Conservation (phyloP, 805 yeast species). For the Metahyphopichia silvanorum region DNA sequence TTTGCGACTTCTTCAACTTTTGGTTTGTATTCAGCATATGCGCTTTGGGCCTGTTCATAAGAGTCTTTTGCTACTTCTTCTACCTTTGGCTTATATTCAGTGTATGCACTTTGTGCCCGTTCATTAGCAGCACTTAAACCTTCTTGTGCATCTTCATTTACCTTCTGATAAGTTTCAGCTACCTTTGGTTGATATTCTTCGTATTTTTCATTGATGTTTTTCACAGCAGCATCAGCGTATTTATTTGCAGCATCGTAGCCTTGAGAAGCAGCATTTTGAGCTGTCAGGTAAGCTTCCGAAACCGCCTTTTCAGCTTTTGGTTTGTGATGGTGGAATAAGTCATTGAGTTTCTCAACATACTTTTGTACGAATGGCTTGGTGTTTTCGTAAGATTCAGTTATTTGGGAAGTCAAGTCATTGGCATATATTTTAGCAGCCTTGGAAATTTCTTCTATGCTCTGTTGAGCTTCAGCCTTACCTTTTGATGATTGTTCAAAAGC, state of each 20-base stretch:
- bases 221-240: slow-evolving; percentile 6
- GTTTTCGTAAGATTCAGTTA: slow-evolving; percentile 7
- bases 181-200: slow-evolving; percentile 4
- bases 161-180: slow-evolving; percentile 8
- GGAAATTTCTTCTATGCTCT: slow-evolving; percentile 9
- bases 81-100: slow-evolving; percentile 8
- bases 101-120: slow-evolving; percentile 6
- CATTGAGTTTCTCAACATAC: neutral
- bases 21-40: slow-evolving; percentile 6
- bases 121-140: slow-evolving; percentile 7
- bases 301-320: slow-evolving; percentile 1
- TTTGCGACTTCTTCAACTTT: slow-evolving; percentile 5
- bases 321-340: neutral
- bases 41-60: slow-evolving; percentile 4
- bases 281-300: slow-evolving; percentile 2
- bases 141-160: slow-evolving; percentile 6
- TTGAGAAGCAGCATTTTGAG: slow-evolving; percentile 2
- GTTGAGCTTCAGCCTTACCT: slow-evolving; percentile 6
- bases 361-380: slow-evolving; percentile 3
- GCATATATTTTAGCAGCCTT: slow-evolving; percentile 11
- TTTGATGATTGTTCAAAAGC: slow-evolving; percentile 8
- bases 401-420: slow-evolving; percentile 5
- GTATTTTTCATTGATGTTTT: slow-evolving; percentile 2
- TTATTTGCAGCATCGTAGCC: slow-evolving; percentile 1
- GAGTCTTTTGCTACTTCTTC: slow-evolving; percentile 7